Evolutionary conservation across 257 asterid genomes (phyloP).

Genomic region (Anisodus tanguticus): DNA sequence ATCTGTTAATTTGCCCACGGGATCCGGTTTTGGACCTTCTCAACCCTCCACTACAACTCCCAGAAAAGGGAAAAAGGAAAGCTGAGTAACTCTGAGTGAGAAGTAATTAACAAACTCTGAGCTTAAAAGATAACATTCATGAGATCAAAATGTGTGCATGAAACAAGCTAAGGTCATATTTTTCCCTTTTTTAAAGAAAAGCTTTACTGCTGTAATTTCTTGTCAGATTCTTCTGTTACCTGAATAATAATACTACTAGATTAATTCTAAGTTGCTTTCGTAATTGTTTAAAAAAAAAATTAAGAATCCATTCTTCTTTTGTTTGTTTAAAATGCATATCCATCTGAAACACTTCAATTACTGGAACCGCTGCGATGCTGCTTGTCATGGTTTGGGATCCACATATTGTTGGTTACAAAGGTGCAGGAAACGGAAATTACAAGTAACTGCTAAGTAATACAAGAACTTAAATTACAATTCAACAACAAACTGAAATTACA

Average conservation of each 20-base stretch:
- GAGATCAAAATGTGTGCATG: slow-evolving; percentile 1
- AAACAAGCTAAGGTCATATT: neutral
- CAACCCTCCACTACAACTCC: neutral
- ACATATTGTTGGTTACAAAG: no score
- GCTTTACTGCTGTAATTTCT: neutral
- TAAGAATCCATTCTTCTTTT: neutral
- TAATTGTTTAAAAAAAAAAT: neutral
- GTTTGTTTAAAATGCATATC: slow-evolving; percentile 22
- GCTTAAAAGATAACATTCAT: neutral
- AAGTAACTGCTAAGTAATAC: no score
- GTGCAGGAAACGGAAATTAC: no score
- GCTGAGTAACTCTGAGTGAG: neutral
- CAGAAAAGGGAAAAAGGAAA: slow-evolving; percentile 4
- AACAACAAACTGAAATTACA: no score
- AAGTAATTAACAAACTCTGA: neutral
- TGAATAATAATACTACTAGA: neutral
- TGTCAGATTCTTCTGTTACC: neutral
- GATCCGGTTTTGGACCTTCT: slow-evolving; percentile 8
- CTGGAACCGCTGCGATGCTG: slow-evolving; percentile 97
- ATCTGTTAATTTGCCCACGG: neutral
- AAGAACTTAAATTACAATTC: no score
- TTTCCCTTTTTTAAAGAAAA: neutral
- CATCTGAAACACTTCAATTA: slow-evolving; percentile 36
- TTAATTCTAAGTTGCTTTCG: neutral
- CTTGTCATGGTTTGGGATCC: slow-evolving; percentile 95